Base-by-base conservation (phyloP, 305 asterid species). In the Solanum chacoense region DNA sequence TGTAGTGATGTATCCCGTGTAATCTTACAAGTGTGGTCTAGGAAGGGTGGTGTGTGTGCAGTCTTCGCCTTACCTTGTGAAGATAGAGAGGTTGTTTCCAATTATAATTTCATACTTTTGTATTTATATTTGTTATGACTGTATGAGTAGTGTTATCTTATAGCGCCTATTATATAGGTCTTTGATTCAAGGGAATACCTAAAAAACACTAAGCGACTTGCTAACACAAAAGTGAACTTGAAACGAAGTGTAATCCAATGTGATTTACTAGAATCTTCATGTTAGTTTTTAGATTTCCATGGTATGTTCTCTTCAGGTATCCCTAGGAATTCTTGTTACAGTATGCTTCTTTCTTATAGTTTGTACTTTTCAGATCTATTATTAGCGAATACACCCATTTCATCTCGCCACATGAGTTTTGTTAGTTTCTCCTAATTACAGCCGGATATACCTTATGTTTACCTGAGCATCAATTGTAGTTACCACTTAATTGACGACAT, bases 301-400 rank as follows among this genome's bases (percentile, higher is more conserved):
- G 73, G 45, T 55, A 55, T 55, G 87, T 22, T 50, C 83, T 88
- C 93, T 84, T 20, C 91, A 91, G 7, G 88, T 84, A 65, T 84
- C 87, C 89, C 13, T 84, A n/a, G 45, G 45, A 55, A 84, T 55
- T 84, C 45, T 7, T 84, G 40, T 83, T 35, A 45, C 40, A 50
- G 20, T 20, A 34, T 50, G 86, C 72, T 83, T 83, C 42, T 32
- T 55, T 24, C 45, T 11, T 55, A 11, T 7, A 55, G 74, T 55
- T 84, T 55, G 9, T 84, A 40, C 74, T 55, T 55, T 22, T 84
- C 22, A 31, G 74, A 50, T 84, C 45, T 83, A 50, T 50, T 83
- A 55, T 50, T 50, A 34, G 31, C 4, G 8, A 40, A 32, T 32
- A 50, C 38, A 18, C 14, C 50, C 31, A 84, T 50, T 59, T 84